A percentile compares a stretch with the other conserved stretches of the same genome.
These are phyloP conservation scores for Neurospora sp. DNA, from an alignment of 495 filamentous ascomycete species.

Conservation along the genomic window DNA sequence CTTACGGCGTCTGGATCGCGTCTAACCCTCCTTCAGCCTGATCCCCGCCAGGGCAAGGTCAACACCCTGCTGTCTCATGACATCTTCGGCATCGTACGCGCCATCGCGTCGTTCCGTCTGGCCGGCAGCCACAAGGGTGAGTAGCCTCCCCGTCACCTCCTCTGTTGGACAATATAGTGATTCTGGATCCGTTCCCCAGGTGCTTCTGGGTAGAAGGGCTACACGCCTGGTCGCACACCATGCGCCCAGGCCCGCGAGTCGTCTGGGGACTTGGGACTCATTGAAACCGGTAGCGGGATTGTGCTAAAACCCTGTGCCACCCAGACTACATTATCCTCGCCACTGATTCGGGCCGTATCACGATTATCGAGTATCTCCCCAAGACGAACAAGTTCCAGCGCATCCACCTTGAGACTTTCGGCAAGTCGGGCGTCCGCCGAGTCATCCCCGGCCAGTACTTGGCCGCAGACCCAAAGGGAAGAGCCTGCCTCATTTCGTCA, in stretches of 20 bases:
- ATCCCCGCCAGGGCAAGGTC: constrained; percentile 76
- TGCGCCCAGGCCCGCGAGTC: constrained; percentile 16
- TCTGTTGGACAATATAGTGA: constrained; percentile 77
- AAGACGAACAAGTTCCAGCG: constrained; percentile 80
- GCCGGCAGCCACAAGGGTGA: constrained; percentile 95
- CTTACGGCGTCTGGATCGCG: constrained; percentile 86
- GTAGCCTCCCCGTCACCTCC: constrained; percentile 31
- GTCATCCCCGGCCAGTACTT: constrained; percentile 94
- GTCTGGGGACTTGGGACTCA: constrained; percentile 1
- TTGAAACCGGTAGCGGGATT: constrained; percentile 25
- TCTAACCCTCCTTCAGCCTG: constrained; percentile 77
- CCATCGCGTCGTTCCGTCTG: constrained; percentile 76
- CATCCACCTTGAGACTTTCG: constrained; percentile 92
- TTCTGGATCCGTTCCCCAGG: constrained; percentile 57
- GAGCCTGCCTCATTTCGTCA: constrained; percentile 87
- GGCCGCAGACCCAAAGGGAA: constrained; percentile 86
- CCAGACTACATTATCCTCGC: constrained; percentile 94
- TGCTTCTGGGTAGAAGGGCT: constrained; percentile 24
- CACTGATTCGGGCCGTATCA: constrained; percentile 90
- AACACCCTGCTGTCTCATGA: constrained; percentile 79
- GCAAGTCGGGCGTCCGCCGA: constrained; percentile 90
- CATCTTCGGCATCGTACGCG: constrained; percentile 88
- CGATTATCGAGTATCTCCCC: constrained; percentile 85
- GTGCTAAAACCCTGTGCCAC: constrained; percentile 46
- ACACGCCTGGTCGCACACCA: neutral